phyloP scores from a whole-genome alignment of 345 rosid genomes.

The Nephelium lappaceum region DNA sequence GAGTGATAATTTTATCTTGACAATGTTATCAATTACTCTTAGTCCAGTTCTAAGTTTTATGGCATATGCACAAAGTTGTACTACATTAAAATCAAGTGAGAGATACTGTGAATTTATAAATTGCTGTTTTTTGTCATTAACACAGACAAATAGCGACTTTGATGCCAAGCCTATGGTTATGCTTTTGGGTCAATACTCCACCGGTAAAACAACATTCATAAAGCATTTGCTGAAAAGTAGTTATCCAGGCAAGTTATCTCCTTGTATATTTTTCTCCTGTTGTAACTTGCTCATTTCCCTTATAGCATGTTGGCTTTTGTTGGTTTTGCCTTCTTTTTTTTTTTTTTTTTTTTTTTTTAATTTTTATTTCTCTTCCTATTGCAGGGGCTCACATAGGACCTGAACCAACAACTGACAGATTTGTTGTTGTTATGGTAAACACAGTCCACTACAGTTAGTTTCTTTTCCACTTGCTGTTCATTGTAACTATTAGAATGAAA shows the following conservation, averaged over 20 bases:
- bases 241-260: slow-evolving; percentile 70
- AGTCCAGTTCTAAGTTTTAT: slow-evolving; percentile 14
- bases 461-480: background rate
- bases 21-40: slow-evolving; percentile 9
- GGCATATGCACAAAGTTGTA: slow-evolving; percentile 14
- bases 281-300: background rate
- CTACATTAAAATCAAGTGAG: background rate
- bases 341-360: too few relatives aligned
- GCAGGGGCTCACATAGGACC: slow-evolving; percentile 99
- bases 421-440: slow-evolving; percentile 94
- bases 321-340: background rate
- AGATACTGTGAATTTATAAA: slow-evolving; percentile 6
- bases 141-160: slow-evolving; percentile 85
- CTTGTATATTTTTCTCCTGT: slow-evolving; percentile 2
- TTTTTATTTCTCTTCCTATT: slow-evolving; percentile 20
- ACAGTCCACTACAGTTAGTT: background rate
- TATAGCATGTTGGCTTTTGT: background rate
- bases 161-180: slow-evolving; percentile 98
- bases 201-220: slow-evolving; percentile 97
- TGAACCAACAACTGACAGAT: slow-evolving; percentile 98
- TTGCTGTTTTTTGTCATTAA: slow-evolving; percentile 17
- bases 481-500: background rate
- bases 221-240: slow-evolving; percentile 82
- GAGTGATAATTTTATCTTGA: slow-evolving; percentile 27
- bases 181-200: slow-evolving; percentile 98